Evolutionary conservation across 495 filamentous ascomycete species (phyloP), one percentile per base, ranked within the genome.

Genomic region (Penicillium flavigenum): DNA sequence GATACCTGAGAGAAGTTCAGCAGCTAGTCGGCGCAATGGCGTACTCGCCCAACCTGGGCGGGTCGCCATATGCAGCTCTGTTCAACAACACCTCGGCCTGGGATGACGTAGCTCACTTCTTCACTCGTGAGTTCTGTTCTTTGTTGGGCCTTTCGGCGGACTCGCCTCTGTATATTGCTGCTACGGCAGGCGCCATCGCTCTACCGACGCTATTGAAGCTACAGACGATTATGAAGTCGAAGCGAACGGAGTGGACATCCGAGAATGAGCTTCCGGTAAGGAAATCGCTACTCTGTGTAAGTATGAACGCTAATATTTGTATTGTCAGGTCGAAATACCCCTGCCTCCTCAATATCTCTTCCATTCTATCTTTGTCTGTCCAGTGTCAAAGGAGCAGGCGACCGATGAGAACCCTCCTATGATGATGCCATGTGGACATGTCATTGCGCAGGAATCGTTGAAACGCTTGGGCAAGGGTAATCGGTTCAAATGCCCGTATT

Each of bases 351-450:
- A 84, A 38, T 96, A 95, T 77, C 82, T 91, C 47, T 99, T 93
- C 79, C 94, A 99, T 72, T 87, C 85, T 43, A 96, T 99, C 65
- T 98, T 99, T 65, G 94, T 99, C 31, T 99, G 94, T 65, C 94
- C 94, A 4, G 95, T 99, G 12, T 88, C 86, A 60, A 97, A 96
- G 73, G 95, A 95, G 62, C 94, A 99, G 70, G 90, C 89, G 0
- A 98, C 92, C 0, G 94, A 97, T 63, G 69, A 77, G 17, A 99
- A 98, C 69, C 93, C 94, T 17, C 94, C 94, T 2, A 94, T 97
- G 88, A 96, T 97, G 85, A 88, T 99, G 72, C 92, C 92, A 3
- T 99, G 94, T 64, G 94, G 94, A 7, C 94, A 99, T 70, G 93
- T 98, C 29, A 86, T 99, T 53, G 89, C 90, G 17, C 81, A 86